Evolutionary conservation across 768 basidiomycete genomes (phyloP).

Genomic region (Suillus luteus): DNA sequence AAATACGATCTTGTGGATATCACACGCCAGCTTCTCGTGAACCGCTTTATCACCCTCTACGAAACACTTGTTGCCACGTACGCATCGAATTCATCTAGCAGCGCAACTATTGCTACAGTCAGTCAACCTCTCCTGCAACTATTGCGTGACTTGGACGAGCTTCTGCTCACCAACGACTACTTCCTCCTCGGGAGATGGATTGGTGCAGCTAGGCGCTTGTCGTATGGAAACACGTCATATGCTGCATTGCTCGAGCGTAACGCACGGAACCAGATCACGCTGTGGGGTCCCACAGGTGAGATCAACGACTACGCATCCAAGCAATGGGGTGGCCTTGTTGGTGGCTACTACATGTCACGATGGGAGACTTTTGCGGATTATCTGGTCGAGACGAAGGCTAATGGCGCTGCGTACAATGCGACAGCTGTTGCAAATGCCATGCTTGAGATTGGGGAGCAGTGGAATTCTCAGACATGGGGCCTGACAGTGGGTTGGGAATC

Average conservation of each 20-base stretch:
- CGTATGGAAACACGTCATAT: constrained; percentile 32
- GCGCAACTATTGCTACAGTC: constrained; percentile 24
- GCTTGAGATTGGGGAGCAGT: constrained; percentile 37
- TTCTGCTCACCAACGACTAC: constrained; percentile 35
- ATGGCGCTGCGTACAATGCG: constrained; percentile 33
- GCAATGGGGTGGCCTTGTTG: constrained; percentile 43
- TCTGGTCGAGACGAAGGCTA: constrained; percentile 30
- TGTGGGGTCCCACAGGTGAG: constrained; percentile 44
- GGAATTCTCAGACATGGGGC: constrained; percentile 29
- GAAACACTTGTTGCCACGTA: constrained; percentile 32
- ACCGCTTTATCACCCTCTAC: constrained; percentile 39
- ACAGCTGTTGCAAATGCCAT: constrained; percentile 25
- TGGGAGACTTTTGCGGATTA: constrained; percentile 40
- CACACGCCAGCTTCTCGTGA: constrained; percentile 41
- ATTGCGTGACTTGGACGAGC: constrained; percentile 35
- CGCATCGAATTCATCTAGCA: constrained; percentile 23
- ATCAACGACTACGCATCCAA: constrained; percentile 48
- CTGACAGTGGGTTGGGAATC: constrained; percentile 16
- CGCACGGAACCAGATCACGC: constrained; percentile 45
- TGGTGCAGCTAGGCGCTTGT: constrained; percentile 33
- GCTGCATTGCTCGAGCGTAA: constrained; percentile 39
- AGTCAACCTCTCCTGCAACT: constrained; percentile 33
- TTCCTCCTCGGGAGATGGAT: constrained; percentile 42
- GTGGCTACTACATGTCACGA: constrained; percentile 36
- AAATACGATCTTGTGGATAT: constrained; percentile 42